phyloP scores from a whole-genome alignment of 2,329 filamentous ascomycete species.

The Tolypocladium pustulatum region DNA sequence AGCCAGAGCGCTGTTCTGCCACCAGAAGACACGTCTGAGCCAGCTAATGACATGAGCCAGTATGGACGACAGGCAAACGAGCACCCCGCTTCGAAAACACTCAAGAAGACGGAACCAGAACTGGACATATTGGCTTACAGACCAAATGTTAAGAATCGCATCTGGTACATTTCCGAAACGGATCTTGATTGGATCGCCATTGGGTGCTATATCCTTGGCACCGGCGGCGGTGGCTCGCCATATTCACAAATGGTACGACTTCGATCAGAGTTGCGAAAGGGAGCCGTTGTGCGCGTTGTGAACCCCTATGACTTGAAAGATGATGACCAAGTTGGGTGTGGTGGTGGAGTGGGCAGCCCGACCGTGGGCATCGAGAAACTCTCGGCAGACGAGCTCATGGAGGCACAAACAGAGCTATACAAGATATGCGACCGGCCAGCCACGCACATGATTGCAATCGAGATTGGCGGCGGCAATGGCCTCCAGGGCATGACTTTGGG shows the following conservation, averaged over 20 bases:
- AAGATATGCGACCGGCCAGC: constrained; percentile 34
- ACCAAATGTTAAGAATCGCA: constrained; percentile 36
- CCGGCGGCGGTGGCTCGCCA: constrained; percentile 48
- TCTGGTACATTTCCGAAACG: constrained; percentile 47
- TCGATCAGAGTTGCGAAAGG: constrained; percentile 36
- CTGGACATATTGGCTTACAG: constrained; percentile 30
- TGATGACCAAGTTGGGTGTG: constrained; percentile 41
- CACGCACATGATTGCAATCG: constrained; percentile 50
- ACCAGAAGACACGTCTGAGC: constrained; percentile 1
- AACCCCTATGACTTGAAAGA: constrained; percentile 38
- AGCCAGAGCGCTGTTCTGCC: neutral
- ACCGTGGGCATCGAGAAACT: constrained; percentile 52
- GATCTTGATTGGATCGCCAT: constrained; percentile 46
- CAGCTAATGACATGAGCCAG: constrained; percentile 8
- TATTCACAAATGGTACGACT: constrained; percentile 41
- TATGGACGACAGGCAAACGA: constrained; percentile 9
- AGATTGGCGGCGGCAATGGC: constrained; percentile 59
- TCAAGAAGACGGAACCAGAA: constrained; percentile 7
- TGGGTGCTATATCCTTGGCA: constrained; percentile 52
- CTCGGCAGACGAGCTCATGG: constrained; percentile 42
- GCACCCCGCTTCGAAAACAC: neutral
- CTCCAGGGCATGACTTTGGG: constrained; percentile 47
- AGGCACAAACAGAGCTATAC: constrained; percentile 42
- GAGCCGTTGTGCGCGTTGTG: constrained; percentile 40
- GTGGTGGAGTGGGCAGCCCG: constrained; percentile 48